Evolutionary conservation across 2,329 filamentous ascomycete species (phyloP).

Genomic region (Helotiales sp.): DNA sequence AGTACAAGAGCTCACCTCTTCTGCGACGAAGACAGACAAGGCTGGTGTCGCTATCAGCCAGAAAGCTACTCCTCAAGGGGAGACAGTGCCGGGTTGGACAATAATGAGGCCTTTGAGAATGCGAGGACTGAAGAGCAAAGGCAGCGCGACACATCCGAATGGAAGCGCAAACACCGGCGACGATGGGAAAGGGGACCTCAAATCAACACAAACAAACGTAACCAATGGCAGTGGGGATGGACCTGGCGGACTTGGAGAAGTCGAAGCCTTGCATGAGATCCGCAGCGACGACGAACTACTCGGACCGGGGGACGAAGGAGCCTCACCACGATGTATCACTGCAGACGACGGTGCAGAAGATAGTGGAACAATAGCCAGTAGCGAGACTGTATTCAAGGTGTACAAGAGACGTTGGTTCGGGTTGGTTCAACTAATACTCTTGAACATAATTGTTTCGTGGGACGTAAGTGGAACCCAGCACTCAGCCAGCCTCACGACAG

Average conservation of each 20-base stretch:
- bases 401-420: constrained; percentile 94
- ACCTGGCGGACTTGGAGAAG: constrained; percentile 26
- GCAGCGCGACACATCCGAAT: constrained; percentile 2
- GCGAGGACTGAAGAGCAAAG: constrained; percentile 28
- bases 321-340: neutral
- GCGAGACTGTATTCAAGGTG: constrained; percentile 51
- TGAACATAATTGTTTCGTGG: constrained; percentile 95
- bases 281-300: constrained; percentile 42
- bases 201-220: constrained; percentile 27
- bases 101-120: constrained; percentile 36
- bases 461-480: constrained; percentile 67
- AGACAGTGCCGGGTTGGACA: constrained; percentile 35
- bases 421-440: constrained; percentile 77
- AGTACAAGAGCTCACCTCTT: constrained; percentile 9
- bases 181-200: constrained; percentile 27
- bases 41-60: constrained; percentile 11
- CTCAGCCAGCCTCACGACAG: constrained; percentile 8
- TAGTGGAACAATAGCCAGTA: constrained; percentile 5
- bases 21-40: constrained; percentile 14
- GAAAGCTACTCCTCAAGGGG: constrained; percentile 11
- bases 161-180: constrained; percentile 16
- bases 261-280: constrained; percentile 36
- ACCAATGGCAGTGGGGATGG: constrained; percentile 24
- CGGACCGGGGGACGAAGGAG: constrained; percentile 29
- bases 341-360: constrained; percentile 14